Evolutionary conservation across 2,329 filamentous ascomycete genomes (phyloP), one percentile per base, ranked within the genome.

Genomic region (Fusarium sp.): DNA sequence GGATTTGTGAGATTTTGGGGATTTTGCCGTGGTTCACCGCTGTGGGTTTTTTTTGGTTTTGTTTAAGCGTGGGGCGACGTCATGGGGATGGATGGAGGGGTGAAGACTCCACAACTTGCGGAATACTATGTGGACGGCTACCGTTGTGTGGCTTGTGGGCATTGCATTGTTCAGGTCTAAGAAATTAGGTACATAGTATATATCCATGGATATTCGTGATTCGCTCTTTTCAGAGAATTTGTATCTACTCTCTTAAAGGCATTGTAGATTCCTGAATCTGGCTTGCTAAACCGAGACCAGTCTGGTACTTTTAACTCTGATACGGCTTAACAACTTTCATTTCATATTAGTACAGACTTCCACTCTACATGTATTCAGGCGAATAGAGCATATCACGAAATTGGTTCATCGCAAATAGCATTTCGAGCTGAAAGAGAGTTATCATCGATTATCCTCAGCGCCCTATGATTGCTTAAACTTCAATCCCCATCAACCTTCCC

Each of bases 21-120:
- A 29, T 77, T 76, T 64, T 77, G 75, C 75, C 75, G 31, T 10
- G 0, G 10, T 29, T 61, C 22, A 76, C 75, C 75, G 31, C 31
- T 33, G n/a, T 14, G 12, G 75, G 11, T 22, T 46, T 16, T 16
- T 24, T 6, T 22, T 17, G 8, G 42, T 24, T 46, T 17, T 46
- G 14, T 24, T 24, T 46, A 17, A 46, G 22, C 4, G 42, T 46
- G 70, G 31, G 53, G 9, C 53, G 53, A 57, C 53, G 53, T 57
- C 53, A 57, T 57, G 20, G 22, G 22, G 11, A 33, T 31, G 51
- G n/a, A 16, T 10, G 33, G 44, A 27, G 44, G 46, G 46, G 46
- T 51, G 16, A 6, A 11, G 17, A 49, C 44, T 29, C 44, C 44
- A 49, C 24, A 49, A 17, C 12, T 5, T 20, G 17, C 6, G 14